Evolutionary conservation across 345 rosid species (phyloP).

Genomic region (Xanthoceras sorbifolium): DNA sequence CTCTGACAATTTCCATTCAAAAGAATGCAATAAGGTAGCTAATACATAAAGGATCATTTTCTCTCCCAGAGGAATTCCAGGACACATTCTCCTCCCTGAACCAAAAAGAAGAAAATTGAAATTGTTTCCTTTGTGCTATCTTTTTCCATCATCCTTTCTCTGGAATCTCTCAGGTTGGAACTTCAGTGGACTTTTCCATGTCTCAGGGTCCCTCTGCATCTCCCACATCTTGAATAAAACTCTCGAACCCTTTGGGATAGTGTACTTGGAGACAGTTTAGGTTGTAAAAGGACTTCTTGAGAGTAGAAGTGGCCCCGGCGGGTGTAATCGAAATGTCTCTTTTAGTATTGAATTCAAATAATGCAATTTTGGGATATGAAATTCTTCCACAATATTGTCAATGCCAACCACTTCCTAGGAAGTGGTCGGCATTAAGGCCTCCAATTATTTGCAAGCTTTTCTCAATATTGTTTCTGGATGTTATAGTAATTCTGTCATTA

Average conservation of each 20-base stretch:
- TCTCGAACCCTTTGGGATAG: background rate
- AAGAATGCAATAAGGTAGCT: slow-evolving; percentile 1
- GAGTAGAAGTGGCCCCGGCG: slow-evolving; percentile 9
- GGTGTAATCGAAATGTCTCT: slow-evolving; percentile 20
- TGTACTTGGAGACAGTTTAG: too few species aligned
- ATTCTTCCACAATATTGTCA: slow-evolving; percentile 22
- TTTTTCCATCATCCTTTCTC: too few species aligned
- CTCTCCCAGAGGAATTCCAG: slow-evolving; percentile 20
- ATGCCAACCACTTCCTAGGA: slow-evolving; percentile 17
- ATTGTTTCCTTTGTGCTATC: too few species aligned
- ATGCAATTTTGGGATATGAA: background rate
- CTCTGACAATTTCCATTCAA: background rate
- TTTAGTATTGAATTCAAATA: slow-evolving; percentile 15
- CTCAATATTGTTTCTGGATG: slow-evolving; percentile 15
- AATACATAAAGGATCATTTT: slow-evolving; percentile 1
- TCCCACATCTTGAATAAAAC: slow-evolving; percentile 11
- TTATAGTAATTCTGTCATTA: slow-evolving; percentile 24
- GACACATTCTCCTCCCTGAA: too few species aligned
- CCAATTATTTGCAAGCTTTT: slow-evolving; percentile 8
- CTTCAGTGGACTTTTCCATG: slow-evolving; percentile 10
- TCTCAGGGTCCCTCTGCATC: slow-evolving; percentile 15
- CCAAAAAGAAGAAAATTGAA: too few species aligned
- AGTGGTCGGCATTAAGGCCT: too few species aligned
- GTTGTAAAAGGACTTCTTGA: background rate
- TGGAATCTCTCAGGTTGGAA: slow-evolving; percentile 17